A percentile compares a stretch with the other conserved stretches of the same genome.
Evolutionary conservation across 805 yeast genomes (phyloP).

Genomic region (Diddensiella caesifluorescens): DNA sequence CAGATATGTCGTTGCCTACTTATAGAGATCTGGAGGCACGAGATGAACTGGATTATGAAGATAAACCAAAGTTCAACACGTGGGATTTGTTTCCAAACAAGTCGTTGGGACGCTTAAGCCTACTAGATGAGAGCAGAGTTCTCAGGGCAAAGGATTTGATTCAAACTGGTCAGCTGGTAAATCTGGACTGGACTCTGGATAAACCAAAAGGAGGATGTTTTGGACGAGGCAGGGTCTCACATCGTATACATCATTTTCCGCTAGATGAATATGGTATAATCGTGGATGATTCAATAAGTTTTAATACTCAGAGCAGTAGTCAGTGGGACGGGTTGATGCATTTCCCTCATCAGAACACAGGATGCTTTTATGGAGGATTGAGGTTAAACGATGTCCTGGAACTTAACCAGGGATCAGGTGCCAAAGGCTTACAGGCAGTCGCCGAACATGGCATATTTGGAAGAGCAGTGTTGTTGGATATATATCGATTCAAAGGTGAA

Average conservation of each 20-base stretch:
- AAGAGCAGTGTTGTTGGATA: constrained; percentile 23
- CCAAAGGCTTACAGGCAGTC: constrained; percentile 14
- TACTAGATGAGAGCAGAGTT: constrained; percentile 11
- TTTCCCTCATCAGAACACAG: background rate
- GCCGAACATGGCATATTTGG: constrained; percentile 25
- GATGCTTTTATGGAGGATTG: background rate
- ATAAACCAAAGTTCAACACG: constrained; percentile 5
- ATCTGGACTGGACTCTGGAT: constrained; percentile 13
- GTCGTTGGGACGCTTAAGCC: constrained; percentile 3
- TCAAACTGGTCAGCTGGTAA: constrained; percentile 5
- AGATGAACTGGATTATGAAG: background rate
- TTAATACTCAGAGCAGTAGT: constrained; percentile 5
- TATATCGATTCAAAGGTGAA: constrained; percentile 19
- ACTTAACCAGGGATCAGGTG: background rate
- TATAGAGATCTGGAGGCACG: background rate
- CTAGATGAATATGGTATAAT: constrained; percentile 8
- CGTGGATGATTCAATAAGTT: constrained; percentile 20
- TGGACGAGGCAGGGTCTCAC: constrained; percentile 7
- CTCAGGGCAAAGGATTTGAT: constrained; percentile 10
- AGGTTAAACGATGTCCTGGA: background rate
- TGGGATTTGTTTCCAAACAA: constrained; percentile 9
- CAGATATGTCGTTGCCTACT: background rate
- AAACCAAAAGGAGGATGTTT: constrained; percentile 15
- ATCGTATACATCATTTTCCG: constrained; percentile 6
- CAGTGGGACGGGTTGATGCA: constrained; percentile 6